These are phyloP conservation scores for Acacia acuminata DNA, from an alignment of 306 rosid genomes.

Conservation along the genomic window DNA sequence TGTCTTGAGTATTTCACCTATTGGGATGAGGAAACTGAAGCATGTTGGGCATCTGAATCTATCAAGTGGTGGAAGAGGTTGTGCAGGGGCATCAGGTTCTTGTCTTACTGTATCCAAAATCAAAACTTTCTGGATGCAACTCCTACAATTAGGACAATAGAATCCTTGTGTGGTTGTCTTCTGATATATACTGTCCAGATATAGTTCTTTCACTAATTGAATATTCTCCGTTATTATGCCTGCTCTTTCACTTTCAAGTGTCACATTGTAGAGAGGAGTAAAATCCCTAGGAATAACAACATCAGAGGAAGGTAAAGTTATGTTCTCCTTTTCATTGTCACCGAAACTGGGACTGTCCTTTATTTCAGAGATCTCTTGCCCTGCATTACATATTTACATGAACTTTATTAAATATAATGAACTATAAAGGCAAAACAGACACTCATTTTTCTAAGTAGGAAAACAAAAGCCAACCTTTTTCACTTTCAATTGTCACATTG, in stretches of 20 bases:
- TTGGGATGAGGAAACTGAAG: slow-evolving; percentile 66
- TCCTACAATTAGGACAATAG: slow-evolving; percentile 72
- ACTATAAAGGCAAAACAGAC: not conserved
- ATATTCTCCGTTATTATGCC: slow-evolving; percentile 27
- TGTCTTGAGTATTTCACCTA: slow-evolving; percentile 32
- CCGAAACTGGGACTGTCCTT: not conserved
- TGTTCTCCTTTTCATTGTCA: not conserved
- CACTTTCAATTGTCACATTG: slow-evolving; percentile 30
- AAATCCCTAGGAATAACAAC: slow-evolving; percentile 19
- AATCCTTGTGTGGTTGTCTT: slow-evolving; percentile 62
- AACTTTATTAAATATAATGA: not conserved
- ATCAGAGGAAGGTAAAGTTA: slow-evolving; percentile 31
- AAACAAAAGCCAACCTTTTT: no score
- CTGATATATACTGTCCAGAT: slow-evolving; percentile 52
- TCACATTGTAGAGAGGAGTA: slow-evolving; percentile 28
- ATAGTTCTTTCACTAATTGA: slow-evolving; percentile 41
- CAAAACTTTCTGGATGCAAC: slow-evolving; percentile 78
- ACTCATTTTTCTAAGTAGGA: not conserved
- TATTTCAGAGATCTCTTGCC: slow-evolving; percentile 9
- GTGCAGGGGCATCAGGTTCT: not conserved
- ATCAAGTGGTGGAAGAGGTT: not conserved
- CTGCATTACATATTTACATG: slow-evolving; percentile 19
- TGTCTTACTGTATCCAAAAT: slow-evolving; percentile 32
- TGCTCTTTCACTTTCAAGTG: slow-evolving; percentile 24
- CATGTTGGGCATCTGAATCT: slow-evolving; percentile 29